Conservation (phyloP, 306 rosid genomes). For the Spatholobus suberectus region DNA sequence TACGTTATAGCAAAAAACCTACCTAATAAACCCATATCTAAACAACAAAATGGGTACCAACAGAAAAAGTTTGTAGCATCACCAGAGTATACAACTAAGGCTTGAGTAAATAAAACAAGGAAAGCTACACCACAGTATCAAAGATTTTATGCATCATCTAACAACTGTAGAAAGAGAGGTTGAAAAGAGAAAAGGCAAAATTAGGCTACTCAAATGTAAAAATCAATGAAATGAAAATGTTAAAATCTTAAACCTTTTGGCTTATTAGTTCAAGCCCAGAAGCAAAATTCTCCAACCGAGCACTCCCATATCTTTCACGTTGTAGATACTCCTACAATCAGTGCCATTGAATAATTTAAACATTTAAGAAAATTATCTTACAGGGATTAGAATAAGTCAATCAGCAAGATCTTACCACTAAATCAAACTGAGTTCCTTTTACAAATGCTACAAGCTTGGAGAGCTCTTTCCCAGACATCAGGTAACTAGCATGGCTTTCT, state of each 20-base stretch:
- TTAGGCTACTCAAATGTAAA: conserved; percentile 32
- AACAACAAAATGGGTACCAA: conserved; percentile 4
- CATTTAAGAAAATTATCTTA: conserved; percentile 19
- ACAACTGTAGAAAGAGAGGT: neutral
- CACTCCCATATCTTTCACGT: conserved; percentile 90
- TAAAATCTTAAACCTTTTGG: conserved; percentile 65
- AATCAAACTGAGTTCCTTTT: conserved; percentile 97
- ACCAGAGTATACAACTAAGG: neutral
- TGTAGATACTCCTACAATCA: conserved; percentile 85
- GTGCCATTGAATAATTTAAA: conserved; percentile 36
- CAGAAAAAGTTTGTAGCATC: neutral
- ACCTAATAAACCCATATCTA: conserved; percentile 20
- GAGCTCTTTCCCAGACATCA: conserved; percentile 95
- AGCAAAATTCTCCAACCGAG: conserved; percentile 89
- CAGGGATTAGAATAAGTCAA: conserved; percentile 25
- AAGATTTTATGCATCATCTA: conserved; percentile 19
- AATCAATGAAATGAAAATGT: conserved; percentile 30
- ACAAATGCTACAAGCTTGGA: conserved; percentile 98
- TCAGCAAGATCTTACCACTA: conserved; percentile 68
- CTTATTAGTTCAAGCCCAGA: conserved; percentile 91
- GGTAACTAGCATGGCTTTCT: conserved; percentile 93
- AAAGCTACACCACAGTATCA: conserved; percentile 6
- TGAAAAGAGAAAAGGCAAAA: conserved; percentile 15
- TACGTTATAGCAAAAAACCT: conserved; percentile 9
- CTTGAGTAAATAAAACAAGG: conserved; percentile 12